These are phyloP conservation scores for Maudiozyma bulderi DNA, from an alignment of 805 yeast species.

Conservation along the genomic window DNA sequence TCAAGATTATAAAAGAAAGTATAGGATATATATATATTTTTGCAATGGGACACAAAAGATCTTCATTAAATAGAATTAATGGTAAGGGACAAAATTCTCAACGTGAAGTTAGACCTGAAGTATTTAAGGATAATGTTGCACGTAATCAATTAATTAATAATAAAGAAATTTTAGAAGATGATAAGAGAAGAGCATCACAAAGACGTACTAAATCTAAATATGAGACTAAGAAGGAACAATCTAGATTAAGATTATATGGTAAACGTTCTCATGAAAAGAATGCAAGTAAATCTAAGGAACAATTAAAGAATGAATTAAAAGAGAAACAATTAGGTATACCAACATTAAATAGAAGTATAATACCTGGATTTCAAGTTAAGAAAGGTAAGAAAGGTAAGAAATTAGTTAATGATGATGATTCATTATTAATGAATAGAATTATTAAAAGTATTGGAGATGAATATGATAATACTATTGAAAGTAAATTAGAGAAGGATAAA, in stretches of 20 bases:
- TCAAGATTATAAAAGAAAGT: not conserved
- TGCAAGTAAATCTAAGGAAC: not conserved
- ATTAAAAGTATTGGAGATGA: conserved; percentile 76
- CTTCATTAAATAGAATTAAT: not conserved
- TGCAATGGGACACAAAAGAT: not conserved
- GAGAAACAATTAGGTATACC: conserved; percentile 80
- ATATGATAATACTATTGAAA: conserved; percentile 67
- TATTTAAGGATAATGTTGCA: conserved; percentile 55
- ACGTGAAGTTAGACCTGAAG: conserved; percentile 54
- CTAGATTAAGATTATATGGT: conserved; percentile 58
- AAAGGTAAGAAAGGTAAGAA: conserved; percentile 83
- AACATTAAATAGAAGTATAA: conserved; percentile 66
- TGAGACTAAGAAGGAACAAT: conserved; percentile 56
- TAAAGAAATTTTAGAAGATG: conserved; percentile 52
- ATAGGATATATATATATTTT: not conserved
- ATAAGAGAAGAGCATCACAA: conserved; percentile 29
- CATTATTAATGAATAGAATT: conserved; percentile 52
- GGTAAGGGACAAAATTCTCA: conserved; percentile 13
- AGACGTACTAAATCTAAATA: conserved; percentile 38
- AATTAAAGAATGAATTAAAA: conserved; percentile 34
- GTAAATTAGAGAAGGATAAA: conserved; percentile 82
- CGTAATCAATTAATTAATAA: conserved; percentile 47
- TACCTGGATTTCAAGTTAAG: conserved; percentile 72
- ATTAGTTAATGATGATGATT: conserved; percentile 63
- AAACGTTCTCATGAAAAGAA: conserved; percentile 49